phyloP scores from a whole-genome alignment of 2,329 filamentous ascomycete genomes.

The Onygenales sp. region DNA sequence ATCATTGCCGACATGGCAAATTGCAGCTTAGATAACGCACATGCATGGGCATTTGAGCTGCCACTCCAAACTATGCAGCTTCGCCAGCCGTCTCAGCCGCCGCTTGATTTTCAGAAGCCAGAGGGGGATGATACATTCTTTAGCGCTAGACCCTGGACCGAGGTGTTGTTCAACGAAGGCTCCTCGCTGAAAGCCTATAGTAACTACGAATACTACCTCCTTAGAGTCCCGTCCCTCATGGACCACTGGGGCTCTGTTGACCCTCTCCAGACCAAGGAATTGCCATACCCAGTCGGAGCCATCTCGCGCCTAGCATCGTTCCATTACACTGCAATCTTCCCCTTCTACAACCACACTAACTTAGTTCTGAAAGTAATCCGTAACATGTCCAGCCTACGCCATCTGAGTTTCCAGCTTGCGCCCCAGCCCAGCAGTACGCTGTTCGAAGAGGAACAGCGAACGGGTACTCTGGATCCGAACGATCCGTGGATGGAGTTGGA shows the following conservation, averaged over 20 bases:
- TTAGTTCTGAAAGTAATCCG: conserved; percentile 35
- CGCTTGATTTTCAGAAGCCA: conserved; percentile 20
- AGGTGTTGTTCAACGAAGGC: conserved; percentile 62
- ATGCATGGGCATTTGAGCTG: conserved; percentile 56
- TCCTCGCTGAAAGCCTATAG: conserved; percentile 63
- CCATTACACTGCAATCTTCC: conserved; percentile 58
- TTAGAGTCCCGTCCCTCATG: conserved; percentile 53
- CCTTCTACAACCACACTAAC: conserved; percentile 52
- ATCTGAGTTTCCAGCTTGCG: conserved; percentile 46
- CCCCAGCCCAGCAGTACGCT: conserved; percentile 27
- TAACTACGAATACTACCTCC: conserved; percentile 62
- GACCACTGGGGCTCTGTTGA: conserved; percentile 31
- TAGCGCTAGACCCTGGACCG: conserved; percentile 53
- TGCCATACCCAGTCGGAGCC: conserved; percentile 31
- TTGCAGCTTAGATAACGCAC: conserved; percentile 46
- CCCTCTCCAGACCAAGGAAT: conserved; percentile 5
- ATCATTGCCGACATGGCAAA: conserved; percentile 54
- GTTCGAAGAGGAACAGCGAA: conserved; percentile 29
- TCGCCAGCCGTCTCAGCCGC: conserved; percentile 2
- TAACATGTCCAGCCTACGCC: conserved; percentile 42
- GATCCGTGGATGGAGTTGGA: conserved; percentile 47
- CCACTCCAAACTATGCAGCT: conserved; percentile 52
- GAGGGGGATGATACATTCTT: conserved; percentile 37
- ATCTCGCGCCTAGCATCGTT: conserved; percentile 37
- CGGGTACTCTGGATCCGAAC: conserved; percentile 30